Conservation (phyloP, 2,329 filamentous ascomycete genomes). For the Penicillium fuscoglaucum region DNA sequence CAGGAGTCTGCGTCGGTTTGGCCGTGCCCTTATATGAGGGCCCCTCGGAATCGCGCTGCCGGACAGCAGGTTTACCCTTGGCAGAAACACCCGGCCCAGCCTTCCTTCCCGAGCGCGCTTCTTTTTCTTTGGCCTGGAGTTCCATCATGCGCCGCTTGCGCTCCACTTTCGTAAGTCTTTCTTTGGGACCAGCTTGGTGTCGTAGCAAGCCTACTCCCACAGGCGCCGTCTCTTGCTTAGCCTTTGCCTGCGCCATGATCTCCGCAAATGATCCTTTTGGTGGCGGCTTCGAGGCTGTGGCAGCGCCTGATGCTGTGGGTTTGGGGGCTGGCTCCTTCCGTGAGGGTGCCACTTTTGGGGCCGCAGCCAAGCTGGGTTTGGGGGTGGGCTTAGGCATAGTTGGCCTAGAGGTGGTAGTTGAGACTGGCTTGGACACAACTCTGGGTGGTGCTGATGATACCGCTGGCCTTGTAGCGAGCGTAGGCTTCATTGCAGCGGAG, state of each 20-base stretch:
- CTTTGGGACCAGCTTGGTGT: conserved; percentile 55
- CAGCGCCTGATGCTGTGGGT: not conserved
- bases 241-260: conserved; percentile 60
- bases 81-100: conserved; percentile 21
- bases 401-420: conserved; percentile 9
- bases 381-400: conserved; percentile 22
- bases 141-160: conserved; percentile 48
- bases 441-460: conserved; percentile 23
- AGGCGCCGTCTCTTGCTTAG: conserved; percentile 50
- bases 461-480: conserved; percentile 19
- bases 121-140: conserved; percentile 44
- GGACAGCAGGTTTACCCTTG: conserved; percentile 26
- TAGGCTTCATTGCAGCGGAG: conserved; percentile 18
- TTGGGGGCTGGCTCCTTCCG: conserved; percentile 20
- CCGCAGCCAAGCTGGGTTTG: conserved; percentile 19
- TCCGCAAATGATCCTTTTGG: conserved; percentile 62
- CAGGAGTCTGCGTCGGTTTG: conserved; percentile 30
- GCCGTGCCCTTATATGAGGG: conserved; percentile 43
- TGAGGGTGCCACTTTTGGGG: conserved; percentile 21
- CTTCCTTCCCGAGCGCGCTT: conserved; percentile 35
- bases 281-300: conserved; percentile 44
- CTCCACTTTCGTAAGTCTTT: conserved; percentile 58
- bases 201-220: conserved; percentile 55
- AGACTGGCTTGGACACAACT: conserved; percentile 16
- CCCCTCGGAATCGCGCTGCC: conserved; percentile 36